phyloP scores from a whole-genome alignment of 805 yeast genomes.

The Saccharomycopsis sp. region DNA sequence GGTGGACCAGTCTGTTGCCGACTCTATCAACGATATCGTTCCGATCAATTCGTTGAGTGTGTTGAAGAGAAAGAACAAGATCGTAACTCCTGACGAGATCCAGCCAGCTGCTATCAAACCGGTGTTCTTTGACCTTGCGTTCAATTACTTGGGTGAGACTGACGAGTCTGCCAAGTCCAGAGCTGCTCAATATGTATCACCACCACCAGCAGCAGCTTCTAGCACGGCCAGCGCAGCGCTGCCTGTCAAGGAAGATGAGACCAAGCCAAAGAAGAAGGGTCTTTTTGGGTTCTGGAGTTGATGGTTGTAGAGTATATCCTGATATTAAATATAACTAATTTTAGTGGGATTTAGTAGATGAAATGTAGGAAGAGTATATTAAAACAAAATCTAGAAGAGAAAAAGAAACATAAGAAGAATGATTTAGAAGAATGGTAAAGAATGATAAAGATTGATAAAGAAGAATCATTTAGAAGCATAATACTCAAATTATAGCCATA shows the following conservation, averaged over 20 bases:
- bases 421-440: no score
- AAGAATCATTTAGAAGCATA: no score
- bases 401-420: no score
- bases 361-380: no score
- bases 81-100: constrained; percentile 30
- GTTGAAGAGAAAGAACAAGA: constrained; percentile 12
- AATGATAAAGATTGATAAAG: no score
- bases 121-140: constrained; percentile 85
- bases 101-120: constrained; percentile 75
- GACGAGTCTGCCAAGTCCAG: constrained; percentile 23
- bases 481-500: no score
- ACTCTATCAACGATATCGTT: constrained; percentile 30
- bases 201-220: constrained; percentile 18
- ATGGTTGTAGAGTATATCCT: background rate
- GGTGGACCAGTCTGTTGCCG: constrained; percentile 31
- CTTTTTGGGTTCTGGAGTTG: constrained; percentile 72
- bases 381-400: no score
- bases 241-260: constrained; percentile 25
- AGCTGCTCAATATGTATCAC: constrained; percentile 8
- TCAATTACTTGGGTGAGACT: constrained; percentile 56
- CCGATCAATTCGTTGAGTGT: constrained; percentile 26
- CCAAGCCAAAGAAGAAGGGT: constrained; percentile 48
- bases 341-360: no score
- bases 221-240: constrained; percentile 15
- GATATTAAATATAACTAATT: background rate